Conservation (phyloP, 768 basidiomycete genomes). For the Pulveroboletus ravenelii region DNA sequence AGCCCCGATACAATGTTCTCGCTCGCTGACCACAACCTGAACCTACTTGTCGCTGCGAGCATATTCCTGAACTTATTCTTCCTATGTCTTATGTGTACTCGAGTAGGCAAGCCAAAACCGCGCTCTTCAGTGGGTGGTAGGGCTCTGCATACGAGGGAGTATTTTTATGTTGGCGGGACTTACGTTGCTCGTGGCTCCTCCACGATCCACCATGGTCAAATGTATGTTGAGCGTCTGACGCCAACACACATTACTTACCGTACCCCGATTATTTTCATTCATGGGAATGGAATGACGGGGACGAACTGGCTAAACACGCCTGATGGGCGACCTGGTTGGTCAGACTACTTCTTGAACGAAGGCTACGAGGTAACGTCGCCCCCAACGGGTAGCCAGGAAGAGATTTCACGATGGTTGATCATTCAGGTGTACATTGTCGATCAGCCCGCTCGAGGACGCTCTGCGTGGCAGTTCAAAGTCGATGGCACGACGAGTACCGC, state of each 20-base stretch:
- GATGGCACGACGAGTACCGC: conserved; percentile 35
- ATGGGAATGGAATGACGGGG: conserved; percentile 50
- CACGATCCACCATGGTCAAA: conserved; percentile 39
- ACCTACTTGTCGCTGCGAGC: conserved; percentile 9
- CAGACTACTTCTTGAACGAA: conserved; percentile 47
- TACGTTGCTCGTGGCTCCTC: conserved; percentile 36
- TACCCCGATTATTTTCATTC: conserved; percentile 44
- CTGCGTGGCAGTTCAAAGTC: conserved; percentile 37
- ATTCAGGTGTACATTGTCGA: conserved; percentile 42
- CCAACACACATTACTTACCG: conserved; percentile 36
- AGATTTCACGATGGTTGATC: background rate
- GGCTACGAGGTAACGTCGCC: conserved; percentile 42
- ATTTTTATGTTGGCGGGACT: conserved; percentile 45
- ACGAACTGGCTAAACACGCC: conserved; percentile 51
- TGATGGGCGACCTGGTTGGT: conserved; percentile 52
- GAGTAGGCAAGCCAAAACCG: background rate
- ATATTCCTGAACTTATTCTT: conserved; percentile 18
- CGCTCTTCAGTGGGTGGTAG: conserved; percentile 10
- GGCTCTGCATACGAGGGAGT: conserved; percentile 42
- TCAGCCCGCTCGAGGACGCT: conserved; percentile 43
- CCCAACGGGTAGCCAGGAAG: background rate
- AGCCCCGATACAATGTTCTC: conserved; percentile 5
- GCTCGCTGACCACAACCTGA: conserved; percentile 1
- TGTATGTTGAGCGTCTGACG: conserved; percentile 49
- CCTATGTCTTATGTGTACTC: conserved; percentile 3